These are phyloP conservation scores for Monilinia fructicola DNA, from an alignment of 2,329 filamentous ascomycete genomes.

Conservation along the genomic window DNA sequence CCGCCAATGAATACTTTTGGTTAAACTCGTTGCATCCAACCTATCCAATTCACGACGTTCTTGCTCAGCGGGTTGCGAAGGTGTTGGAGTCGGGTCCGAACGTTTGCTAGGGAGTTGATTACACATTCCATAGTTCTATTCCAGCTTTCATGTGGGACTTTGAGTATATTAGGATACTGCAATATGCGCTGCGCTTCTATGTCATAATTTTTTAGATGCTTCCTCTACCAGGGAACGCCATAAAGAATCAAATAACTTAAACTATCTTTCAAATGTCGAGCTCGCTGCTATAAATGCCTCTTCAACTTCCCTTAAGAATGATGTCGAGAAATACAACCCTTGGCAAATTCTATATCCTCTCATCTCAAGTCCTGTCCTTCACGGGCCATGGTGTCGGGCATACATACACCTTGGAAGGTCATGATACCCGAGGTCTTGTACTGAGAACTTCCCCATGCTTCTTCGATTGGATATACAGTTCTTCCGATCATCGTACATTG, in stretches of 20 bases:
- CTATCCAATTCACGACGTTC: constrained; percentile 59
- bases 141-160: neutral
- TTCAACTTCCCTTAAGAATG: too few species aligned
- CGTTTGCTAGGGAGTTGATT: constrained; percentile 39
- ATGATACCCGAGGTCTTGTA: neutral
- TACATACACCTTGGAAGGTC: too few species aligned
- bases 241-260: neutral
- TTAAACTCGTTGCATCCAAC: constrained; percentile 64
- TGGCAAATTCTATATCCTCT: neutral
- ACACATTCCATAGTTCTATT: neutral
- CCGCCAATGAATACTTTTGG: constrained; percentile 65
- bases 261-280: neutral
- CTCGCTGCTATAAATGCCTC: too few species aligned
- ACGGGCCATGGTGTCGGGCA: too few species aligned
- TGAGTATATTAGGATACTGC: neutral
- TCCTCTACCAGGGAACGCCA: neutral
- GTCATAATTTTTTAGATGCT: neutral
- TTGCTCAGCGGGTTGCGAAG: constrained; percentile 51
- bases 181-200: neutral
- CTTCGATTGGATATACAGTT: neutral
- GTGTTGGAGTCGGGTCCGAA: constrained; percentile 44
- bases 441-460: neutral
- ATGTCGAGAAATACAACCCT: neutral
- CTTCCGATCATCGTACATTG: neutral
- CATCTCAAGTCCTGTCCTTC: neutral